Evolutionary conservation across 805 yeast genomes (phyloP), one percentile per base, ranked within the genome.

Genomic region (Candida silvatica): DNA sequence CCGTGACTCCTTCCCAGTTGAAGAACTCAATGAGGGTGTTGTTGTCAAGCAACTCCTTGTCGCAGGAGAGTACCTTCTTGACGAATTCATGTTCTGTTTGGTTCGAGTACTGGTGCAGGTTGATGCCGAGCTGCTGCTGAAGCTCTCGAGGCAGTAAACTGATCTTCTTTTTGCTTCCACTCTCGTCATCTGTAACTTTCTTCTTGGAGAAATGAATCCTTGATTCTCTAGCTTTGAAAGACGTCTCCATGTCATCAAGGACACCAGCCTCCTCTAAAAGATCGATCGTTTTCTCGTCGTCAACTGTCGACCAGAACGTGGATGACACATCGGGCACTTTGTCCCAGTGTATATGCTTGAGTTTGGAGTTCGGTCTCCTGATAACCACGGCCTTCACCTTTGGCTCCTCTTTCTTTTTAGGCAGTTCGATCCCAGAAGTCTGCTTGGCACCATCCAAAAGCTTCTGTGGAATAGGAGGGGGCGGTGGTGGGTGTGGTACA

Each of bases 331-430:
- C 55, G 11, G 77, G 82, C 31, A 82, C 60, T 48, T 75, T 80
- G 42, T 82, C 92, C 94, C 92, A 82, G 47, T 82, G 94, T 42
- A 82, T 70, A 48, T 82, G 94, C 49, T 80, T 82, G 59, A 82
- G 58, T 54, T 74, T 77, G 41, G 48, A 40, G 4, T 50, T 35
- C 11, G 55, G 49, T 23, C 53, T 44, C 30, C 45, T 47, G 8
- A 48, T 19, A 1, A 29, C 3, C 14, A 32, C 14, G 2, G 38
- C 9, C 20, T 17, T 29, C 6, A n/a, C n/a, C n/a, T n/a, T n/a
- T n/a, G n/a, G n/a, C n/a, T n/a, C n/a, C n/a, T 23, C n/a, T n/a
- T 9, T 9, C 9, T 9, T 9, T 23, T 23, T n/a, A 9, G 26
- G 26, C 26, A 23, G n/a, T 23, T 23, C n/a, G n/a, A n/a, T n/a